phyloP scores from a whole-genome alignment of 2,329 filamentous ascomycete genomes.

The Chaetomiaceae sp. region DNA sequence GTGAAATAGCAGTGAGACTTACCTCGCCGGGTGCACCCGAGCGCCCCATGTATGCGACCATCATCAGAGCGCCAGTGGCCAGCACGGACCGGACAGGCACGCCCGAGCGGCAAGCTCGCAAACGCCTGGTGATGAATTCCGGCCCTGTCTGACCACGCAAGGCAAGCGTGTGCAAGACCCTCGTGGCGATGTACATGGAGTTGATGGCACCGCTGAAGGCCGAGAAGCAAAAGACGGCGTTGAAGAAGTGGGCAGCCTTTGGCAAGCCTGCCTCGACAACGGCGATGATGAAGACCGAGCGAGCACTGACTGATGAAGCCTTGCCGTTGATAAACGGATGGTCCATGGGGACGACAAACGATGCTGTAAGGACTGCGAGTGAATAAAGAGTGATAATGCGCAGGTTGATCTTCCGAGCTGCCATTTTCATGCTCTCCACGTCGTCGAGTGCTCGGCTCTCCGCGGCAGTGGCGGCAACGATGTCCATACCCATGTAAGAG shows the following conservation, averaged over 20 bases:
- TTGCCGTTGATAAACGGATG: constrained; percentile 37
- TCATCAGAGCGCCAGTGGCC: constrained; percentile 34
- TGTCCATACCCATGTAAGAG: constrained; percentile 35
- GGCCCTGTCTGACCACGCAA: constrained; percentile 34
- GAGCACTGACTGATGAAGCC: constrained; percentile 30
- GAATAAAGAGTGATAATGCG: constrained; percentile 29
- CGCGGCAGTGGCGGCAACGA: constrained; percentile 33
- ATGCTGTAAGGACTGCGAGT: constrained; percentile 24
- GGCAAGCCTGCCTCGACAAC: constrained; percentile 34
- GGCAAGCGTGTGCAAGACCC: constrained; percentile 34
- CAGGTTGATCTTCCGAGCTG: constrained; percentile 34
- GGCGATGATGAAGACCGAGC: constrained; percentile 34
- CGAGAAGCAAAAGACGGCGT: constrained; percentile 34
- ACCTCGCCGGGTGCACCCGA: constrained; percentile 32
- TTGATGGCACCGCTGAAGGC: constrained; percentile 35
- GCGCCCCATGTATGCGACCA: constrained; percentile 35
- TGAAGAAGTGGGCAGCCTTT: constrained; percentile 32
- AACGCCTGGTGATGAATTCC: constrained; percentile 34
- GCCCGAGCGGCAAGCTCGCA: constrained; percentile 32
- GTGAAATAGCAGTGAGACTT: constrained; percentile 11
- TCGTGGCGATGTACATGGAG: constrained; percentile 33
- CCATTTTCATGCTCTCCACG: constrained; percentile 37
- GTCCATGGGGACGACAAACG: constrained; percentile 32
- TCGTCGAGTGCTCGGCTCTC: constrained; percentile 31
- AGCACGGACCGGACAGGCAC: constrained; percentile 35